A percentile compares a stretch with the other conserved stretches of the same genome.
These are phyloP conservation scores for Amylostereum chailletii DNA, from an alignment of 1,284 basidiomycete genomes.

Conservation along the genomic window DNA sequence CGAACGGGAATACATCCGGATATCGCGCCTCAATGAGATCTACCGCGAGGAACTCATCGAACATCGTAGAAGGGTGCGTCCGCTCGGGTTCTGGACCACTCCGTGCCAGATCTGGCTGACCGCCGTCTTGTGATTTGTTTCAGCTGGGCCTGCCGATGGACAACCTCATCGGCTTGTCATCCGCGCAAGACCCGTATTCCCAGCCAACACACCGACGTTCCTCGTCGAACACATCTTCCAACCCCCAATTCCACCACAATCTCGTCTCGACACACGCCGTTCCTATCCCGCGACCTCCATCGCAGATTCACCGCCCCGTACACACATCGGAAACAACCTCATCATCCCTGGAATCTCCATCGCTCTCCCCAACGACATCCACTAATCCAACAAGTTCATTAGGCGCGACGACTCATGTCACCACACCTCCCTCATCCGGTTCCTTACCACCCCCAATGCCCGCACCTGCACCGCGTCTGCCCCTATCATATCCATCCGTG, in stretches of 20 bases:
- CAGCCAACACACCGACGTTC: slow-evolving; percentile 25
- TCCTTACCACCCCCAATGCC: slow-evolving; percentile 35
- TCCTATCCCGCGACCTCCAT: slow-evolving; percentile 60
- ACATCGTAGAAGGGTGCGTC: slow-evolving; percentile 60
- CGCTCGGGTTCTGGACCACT: too few species aligned
- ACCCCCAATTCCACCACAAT: slow-evolving; percentile 24
- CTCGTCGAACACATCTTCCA: slow-evolving; percentile 38
- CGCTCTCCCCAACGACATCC: slow-evolving; percentile 39
- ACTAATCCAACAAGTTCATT: slow-evolving; percentile 44
- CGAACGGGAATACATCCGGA: slow-evolving; percentile 65
- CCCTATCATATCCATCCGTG: slow-evolving; percentile 59
- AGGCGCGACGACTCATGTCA: slow-evolving; percentile 51
- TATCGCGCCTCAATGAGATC: slow-evolving; percentile 66
- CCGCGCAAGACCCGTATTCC: slow-evolving; percentile 37
- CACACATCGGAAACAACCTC: slow-evolving; percentile 43
- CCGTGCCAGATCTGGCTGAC: too few species aligned
- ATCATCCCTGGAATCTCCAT: slow-evolving; percentile 46
- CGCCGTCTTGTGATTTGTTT: not conserved
- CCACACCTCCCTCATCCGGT: slow-evolving; percentile 57
- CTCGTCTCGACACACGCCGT: slow-evolving; percentile 30
- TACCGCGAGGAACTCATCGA: slow-evolving; percentile 77
- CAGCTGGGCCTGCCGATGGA: slow-evolving; percentile 70
- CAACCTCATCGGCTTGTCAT: slow-evolving; percentile 58
- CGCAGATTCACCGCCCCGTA: slow-evolving; percentile 47
- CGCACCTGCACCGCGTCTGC: slow-evolving; percentile 21